Conservation (phyloP, 441 rosid genomes). For the Mallotus repandus region DNA sequence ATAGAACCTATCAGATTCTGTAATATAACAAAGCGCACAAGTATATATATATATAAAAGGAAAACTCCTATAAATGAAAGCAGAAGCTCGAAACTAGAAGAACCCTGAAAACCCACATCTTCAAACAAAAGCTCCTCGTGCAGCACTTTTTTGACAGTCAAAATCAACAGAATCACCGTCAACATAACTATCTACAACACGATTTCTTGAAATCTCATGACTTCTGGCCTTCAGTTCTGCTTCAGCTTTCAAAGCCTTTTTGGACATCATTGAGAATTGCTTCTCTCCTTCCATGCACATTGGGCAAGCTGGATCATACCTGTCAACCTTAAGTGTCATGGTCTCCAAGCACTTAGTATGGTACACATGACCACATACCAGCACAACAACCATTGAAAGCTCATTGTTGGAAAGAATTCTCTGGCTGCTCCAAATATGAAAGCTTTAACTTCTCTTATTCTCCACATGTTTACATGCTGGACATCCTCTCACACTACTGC, state of each 20-base stretch:
- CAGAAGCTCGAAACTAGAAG: too few relatives aligned
- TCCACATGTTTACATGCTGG: too few relatives aligned
- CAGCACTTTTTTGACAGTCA: slow-evolving; percentile 31
- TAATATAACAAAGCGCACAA: too few relatives aligned
- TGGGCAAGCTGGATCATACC: slow-evolving; percentile 64
- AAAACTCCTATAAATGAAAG: too few relatives aligned
- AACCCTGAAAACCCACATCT: too few relatives aligned
- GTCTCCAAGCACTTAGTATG: slow-evolving; percentile 90
- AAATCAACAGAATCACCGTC: slow-evolving; percentile 59
- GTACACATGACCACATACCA: slow-evolving; percentile 80
- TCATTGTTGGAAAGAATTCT: slow-evolving; percentile 31
- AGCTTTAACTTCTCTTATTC: too few relatives aligned
- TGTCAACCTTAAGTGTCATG: too few relatives aligned
- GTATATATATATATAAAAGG: too few relatives aligned
- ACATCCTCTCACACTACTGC: too few relatives aligned
- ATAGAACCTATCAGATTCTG: too few relatives aligned
- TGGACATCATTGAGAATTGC: slow-evolving; percentile 55
- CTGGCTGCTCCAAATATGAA: slow-evolving; percentile 42
- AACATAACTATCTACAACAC: slow-evolving; percentile 58
- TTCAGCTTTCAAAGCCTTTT: slow-evolving; percentile 58
- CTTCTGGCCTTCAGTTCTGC: slow-evolving; percentile 57
- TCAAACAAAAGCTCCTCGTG: slow-evolving; percentile 42
- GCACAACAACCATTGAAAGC: slow-evolving; percentile 66
- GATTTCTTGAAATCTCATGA: slow-evolving; percentile 63
- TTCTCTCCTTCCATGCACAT: slow-evolving; percentile 79